Evolutionary conservation across 345 rosid genomes (phyloP), one percentile per base, ranked within the genome.

Genomic region (Cardamine chenopodiifolia): DNA sequence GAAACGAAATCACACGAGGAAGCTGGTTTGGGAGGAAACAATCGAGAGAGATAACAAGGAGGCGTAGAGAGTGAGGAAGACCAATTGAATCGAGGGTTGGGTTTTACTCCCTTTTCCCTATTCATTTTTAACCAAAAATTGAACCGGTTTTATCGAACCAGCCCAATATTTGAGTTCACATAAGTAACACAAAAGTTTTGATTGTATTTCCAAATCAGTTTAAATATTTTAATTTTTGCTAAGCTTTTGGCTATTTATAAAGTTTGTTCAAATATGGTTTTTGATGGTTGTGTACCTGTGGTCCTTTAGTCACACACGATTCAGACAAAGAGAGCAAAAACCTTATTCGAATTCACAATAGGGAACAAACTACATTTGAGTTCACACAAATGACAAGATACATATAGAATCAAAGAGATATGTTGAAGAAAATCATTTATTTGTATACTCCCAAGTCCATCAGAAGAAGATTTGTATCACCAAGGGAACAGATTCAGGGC

Each of bases 401-500:
- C 48, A 60, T 9, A 60, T 7, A 39, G 18, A 62, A 66, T 62
- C 37, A 53, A 23, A n/a, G 72, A 54, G 15, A 48, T 8, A 17
- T 44, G 54, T 17, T 64, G 28, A 32, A 31, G 31, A 48, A 31
- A 7, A n/a, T 26, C 15, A 40, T 28, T 55, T 55, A 28, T 55
- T 42, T 56, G 42, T 9, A n/a, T 26, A 40, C 62, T 55, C 15
- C 9, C 28, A 68, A 55, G 28, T 37, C 37, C 44, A 49, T 14
- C 0, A 66, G 20, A 66, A 66, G 23, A 67, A 52, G 22, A 19
- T 48, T 29, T 31, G 70, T 31, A 31, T 47, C 13, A n/a, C 28
- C 12, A 31, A 32, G 26, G 5, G 7, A 47, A 29, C 34, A 70
- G 4, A 32, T 57, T 86, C 78, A 86, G 34, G 85, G 65, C 75